Percentiles rank a stretch among this genome's conserved stretches.
Evolutionary conservation across 2,329 filamentous ascomycete species (phyloP).

Genomic region (Cladophialophora bantiana): DNA sequence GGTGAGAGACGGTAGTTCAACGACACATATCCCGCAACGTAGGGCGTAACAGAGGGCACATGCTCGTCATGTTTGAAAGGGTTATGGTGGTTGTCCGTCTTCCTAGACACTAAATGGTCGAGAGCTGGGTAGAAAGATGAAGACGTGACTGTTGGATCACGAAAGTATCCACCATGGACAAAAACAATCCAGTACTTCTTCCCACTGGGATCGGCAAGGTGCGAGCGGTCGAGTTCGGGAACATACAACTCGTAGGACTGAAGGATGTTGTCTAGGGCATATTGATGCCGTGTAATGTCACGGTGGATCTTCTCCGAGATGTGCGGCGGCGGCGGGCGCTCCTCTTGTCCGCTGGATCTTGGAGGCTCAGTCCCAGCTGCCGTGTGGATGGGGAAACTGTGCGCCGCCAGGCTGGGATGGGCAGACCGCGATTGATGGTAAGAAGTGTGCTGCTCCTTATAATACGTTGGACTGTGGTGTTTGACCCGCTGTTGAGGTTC

Average conservation of each 20-base stretch:
- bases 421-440: slow-evolving; percentile 17
- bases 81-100: slow-evolving; percentile 12
- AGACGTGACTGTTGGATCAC: slow-evolving; percentile 52
- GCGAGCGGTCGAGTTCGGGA: slow-evolving; percentile 20
- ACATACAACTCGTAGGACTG: slow-evolving; percentile 40
- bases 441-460: slow-evolving; percentile 19
- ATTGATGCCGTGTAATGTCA: slow-evolving; percentile 37
- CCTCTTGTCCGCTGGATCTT: slow-evolving; percentile 13
- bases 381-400: slow-evolving; percentile 19
- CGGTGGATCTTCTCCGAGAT: slow-evolving; percentile 25
- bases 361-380: slow-evolving; percentile 8
- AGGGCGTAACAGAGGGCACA: slow-evolving; percentile 24
- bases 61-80: slow-evolving; percentile 10
- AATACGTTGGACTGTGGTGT: slow-evolving; percentile 18
- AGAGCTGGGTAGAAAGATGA: slow-evolving; percentile 48
- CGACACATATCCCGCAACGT: slow-evolving; percentile 52
- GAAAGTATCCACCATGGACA: slow-evolving; percentile 59
- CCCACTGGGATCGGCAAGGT: slow-evolving; percentile 14
- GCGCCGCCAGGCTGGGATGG: slow-evolving; percentile 13
- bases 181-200: slow-evolving; percentile 43
- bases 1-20: slow-evolving; percentile 57
- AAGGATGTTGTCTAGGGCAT: slow-evolving; percentile 39
- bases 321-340: slow-evolving; percentile 11
- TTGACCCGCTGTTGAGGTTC: slow-evolving; percentile 33
- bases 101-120: slow-evolving; percentile 41